Conservation (phyloP, 768 basidiomycete species). For the Panaeolus papilionaceus region DNA sequence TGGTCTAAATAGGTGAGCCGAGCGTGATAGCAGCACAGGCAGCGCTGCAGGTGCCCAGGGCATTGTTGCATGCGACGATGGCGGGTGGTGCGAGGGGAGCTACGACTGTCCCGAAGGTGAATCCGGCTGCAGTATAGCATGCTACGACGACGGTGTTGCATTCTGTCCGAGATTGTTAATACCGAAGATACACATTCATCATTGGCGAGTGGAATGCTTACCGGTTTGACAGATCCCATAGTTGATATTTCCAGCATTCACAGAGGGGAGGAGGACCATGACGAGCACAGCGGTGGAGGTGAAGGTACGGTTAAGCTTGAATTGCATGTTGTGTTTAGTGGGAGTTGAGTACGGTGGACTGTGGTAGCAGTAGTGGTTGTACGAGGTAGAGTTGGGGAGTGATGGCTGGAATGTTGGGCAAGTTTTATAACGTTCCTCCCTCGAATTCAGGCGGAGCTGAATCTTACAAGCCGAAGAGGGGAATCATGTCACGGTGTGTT, state of each 20-base stretch:
- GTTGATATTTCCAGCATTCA: conserved; percentile 38
- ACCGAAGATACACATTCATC: not conserved
- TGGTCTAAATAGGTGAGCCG: conserved; percentile 36
- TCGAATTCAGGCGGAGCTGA: no score
- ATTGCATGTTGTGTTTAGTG: not conserved
- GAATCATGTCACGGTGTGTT: no score
- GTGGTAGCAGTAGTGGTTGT: not conserved
- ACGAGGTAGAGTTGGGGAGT: not conserved
- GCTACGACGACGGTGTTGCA: conserved; percentile 44
- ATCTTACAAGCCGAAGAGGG: no score
- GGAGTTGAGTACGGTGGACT: not conserved
- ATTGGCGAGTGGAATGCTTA: conserved; percentile 20
- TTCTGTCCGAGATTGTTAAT: conserved; percentile 8
- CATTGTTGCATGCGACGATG: conserved; percentile 48
- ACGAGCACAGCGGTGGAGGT: not conserved
- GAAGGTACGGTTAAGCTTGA: not conserved
- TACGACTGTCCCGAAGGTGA: conserved; percentile 50
- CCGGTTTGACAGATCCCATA: conserved; percentile 52
- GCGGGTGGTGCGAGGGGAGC: conserved; percentile 42
- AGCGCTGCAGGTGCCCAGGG: conserved; percentile 48
- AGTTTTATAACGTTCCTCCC: no score
- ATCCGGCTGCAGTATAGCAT: conserved; percentile 50
- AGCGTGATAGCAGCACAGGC: conserved; percentile 25
- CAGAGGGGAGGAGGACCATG: not conserved
- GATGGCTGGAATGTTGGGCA: no score